Percentiles rank a stretch among this genome's conserved stretches.
phyloP scores from a whole-genome alignment of 352 stramenopile genomes.

The Paralagenidium karlingii region DNA sequence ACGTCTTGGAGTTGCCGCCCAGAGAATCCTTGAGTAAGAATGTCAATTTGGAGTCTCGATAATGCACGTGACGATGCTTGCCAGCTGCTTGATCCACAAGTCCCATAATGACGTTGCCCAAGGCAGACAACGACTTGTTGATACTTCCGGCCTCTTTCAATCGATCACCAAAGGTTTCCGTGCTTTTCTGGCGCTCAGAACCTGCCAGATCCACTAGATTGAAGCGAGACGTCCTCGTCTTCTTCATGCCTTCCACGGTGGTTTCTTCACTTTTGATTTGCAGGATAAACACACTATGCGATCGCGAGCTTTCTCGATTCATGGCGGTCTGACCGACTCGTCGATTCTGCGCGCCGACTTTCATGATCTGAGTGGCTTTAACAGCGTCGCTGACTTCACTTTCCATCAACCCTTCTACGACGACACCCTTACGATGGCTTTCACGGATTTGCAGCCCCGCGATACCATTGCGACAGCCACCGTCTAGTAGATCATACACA shows the following conservation, averaged over 20 bases:
- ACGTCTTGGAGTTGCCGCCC: slow-evolving; percentile 79
- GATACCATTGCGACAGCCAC: slow-evolving; percentile 29
- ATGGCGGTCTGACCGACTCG: slow-evolving; percentile 73
- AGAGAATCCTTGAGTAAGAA: slow-evolving; percentile 78
- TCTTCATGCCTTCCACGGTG: slow-evolving; percentile 36
- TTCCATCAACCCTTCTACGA: slow-evolving; percentile 66
- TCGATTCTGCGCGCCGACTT: slow-evolving; percentile 53
- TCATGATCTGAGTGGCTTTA: slow-evolving; percentile 66
- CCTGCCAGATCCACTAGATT: slow-evolving; percentile 98
- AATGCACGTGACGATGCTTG: slow-evolving; percentile 75
- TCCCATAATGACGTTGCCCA: slow-evolving; percentile 92
- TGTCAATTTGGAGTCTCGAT: slow-evolving; percentile 78
- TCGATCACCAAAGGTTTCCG: slow-evolving; percentile 88
- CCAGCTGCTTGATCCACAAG: slow-evolving; percentile 68
- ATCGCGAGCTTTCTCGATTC: slow-evolving; percentile 77
- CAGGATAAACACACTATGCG: slow-evolving; percentile 77
- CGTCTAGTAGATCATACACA: slow-evolving; percentile 87
- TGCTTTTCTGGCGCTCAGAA: slow-evolving; percentile 94
- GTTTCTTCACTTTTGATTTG: slow-evolving; percentile 61
- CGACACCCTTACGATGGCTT: slow-evolving; percentile 56
- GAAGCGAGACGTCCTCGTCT: slow-evolving; percentile 82
- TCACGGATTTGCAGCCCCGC: slow-evolving; percentile 54
- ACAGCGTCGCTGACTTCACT: slow-evolving; percentile 52
- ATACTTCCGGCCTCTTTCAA: slow-evolving; percentile 96
- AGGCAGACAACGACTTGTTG: slow-evolving; percentile 92